phyloP scores from a whole-genome alignment of 2,329 filamentous ascomycete species.

The Ceratocystis eucalypticola region DNA sequence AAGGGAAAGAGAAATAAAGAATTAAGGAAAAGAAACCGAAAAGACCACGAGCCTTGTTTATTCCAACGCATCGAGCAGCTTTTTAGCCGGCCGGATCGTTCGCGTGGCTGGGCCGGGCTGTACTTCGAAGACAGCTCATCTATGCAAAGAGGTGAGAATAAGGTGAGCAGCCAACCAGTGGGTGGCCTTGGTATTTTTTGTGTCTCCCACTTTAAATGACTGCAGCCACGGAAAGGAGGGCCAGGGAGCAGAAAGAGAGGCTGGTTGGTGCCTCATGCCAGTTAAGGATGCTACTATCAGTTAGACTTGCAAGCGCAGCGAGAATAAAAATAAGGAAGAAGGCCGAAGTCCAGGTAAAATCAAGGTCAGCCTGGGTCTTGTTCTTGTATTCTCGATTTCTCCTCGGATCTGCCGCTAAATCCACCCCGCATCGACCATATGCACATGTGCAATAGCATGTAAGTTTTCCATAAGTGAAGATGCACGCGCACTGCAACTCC shows the following conservation, averaged over 20 bases:
- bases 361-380: background rate
- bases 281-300: background rate
- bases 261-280: background rate
- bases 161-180: too few relatives aligned
- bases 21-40: too few relatives aligned
- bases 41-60: too few relatives aligned
- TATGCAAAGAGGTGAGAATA: too few relatives aligned
- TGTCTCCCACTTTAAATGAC: background rate
- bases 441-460: background rate
- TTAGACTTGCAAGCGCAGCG: background rate
- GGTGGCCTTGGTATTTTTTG: background rate
- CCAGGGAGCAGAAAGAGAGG: background rate
- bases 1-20: background rate
- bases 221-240: background rate
- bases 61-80: too few relatives aligned
- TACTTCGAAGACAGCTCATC: background rate
- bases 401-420: slow-evolving; percentile 4
- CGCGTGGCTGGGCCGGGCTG: background rate
- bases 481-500: background rate
- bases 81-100: too few relatives aligned
- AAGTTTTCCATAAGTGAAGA: background rate
- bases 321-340: background rate
- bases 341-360: background rate
- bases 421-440: slow-evolving; percentile 3
- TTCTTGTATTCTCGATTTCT: background rate